A percentile compares a stretch with the other conserved stretches of the same genome.
Evolutionary conservation across 257 asterid species (phyloP).

Genomic region (Dorcoceras hygrometricum): DNA sequence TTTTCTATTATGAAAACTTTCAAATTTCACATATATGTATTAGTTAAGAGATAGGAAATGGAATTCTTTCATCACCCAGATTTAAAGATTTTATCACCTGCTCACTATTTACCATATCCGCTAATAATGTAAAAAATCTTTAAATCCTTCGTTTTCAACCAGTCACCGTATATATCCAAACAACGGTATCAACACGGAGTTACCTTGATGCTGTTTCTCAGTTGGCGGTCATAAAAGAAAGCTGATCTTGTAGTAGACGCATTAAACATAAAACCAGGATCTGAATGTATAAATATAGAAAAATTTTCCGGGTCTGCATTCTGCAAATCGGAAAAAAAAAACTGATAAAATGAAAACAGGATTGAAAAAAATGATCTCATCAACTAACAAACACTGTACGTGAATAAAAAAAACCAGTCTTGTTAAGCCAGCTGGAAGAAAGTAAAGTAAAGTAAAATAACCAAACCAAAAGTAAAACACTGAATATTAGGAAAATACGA

Average conservation of each 20-base stretch:
- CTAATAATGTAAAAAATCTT: conserved; percentile 7
- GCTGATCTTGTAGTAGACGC: conserved; percentile 66
- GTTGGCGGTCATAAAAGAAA: conserved; percentile 59
- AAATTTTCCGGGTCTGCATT: conserved; percentile 53
- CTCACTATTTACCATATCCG: conserved; percentile 8
- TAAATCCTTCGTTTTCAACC: neutral
- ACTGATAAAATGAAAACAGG: neutral
- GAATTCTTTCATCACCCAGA: conserved; percentile 1
- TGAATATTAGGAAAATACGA: neutral
- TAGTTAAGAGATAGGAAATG: neutral
- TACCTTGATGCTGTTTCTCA: conserved; percentile 74
- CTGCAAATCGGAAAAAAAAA: conserved; percentile 42
- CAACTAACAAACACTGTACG: neutral
- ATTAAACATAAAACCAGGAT: conserved; percentile 84
- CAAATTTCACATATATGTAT: no score
- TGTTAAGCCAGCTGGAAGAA: neutral
- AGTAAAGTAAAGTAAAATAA: neutral
- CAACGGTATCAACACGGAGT: conserved; percentile 17
- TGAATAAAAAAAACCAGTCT: neutral
- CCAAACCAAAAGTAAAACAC: neutral
- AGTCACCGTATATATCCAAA: conserved; percentile 8
- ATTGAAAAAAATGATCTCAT: neutral
- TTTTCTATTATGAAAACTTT: neutral
- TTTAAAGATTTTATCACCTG: neutral
- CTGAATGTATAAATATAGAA: conserved; percentile 72